Evolutionary conservation across 164 flowering plant genomes (phyloP), one percentile per base, ranked within the genome.

Genomic region (Santalum album): DNA sequence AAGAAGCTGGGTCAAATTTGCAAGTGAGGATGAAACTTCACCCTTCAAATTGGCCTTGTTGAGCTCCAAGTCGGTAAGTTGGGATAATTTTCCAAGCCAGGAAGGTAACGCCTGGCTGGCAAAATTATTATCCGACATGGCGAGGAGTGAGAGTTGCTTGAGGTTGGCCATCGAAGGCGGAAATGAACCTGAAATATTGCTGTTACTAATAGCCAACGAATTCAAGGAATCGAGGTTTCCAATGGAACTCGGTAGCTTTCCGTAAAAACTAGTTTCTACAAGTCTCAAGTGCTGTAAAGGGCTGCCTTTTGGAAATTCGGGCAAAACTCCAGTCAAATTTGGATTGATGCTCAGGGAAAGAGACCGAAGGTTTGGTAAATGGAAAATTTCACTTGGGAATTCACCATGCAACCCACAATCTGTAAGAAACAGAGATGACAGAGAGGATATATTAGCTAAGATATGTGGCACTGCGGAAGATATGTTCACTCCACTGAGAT

Each of bases 221-320:
- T 6, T 25, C 40, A 64, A 44, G 20, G n/a, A 27, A 14, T 27
- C 25, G 25, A 71, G 75, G 6, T 54, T 60, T 16, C 59, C 69
- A 1, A 71, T 60, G 17, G 72, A 71, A 54, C 32, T 9, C 0
- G 75, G 66, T 15, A 71, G 14, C 18, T 6, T 6, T 6, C 72
- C 67, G 0, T 35, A 46, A 18, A 72, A 54, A 14, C 20, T 46
- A 15, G 64, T 61, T 1, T 6, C 3, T 0, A 19, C 1, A 10
- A 71, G 53, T 0, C 0, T 0, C 20, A 71, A 26, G 0, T 0
- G 1, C 23, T 29, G 14, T 6, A 71, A 51, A 1, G 40, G 34
- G 29, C 58, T 67, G 7, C 26, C 25, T 6, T 0, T 16, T 12
- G 50, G 50, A 53, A 70, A 59, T 0, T 61, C 49, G 0, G 63